Evolutionary conservation across 2,329 filamentous ascomycete species (phyloP).

Genomic region (Thermomyces lanuginosus): DNA sequence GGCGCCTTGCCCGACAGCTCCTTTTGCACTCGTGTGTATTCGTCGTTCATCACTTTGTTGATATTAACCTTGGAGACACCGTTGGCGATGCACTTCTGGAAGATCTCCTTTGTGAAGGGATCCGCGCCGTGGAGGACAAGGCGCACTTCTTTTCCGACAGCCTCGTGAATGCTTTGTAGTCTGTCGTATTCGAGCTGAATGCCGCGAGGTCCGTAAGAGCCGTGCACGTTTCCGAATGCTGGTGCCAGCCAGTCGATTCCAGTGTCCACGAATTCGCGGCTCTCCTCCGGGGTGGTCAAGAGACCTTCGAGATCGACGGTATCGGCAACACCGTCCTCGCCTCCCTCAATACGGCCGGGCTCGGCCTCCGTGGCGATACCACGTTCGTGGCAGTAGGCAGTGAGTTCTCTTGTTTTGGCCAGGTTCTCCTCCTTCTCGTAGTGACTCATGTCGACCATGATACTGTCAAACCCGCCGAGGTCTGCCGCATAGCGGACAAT

Average conservation of each 20-base stretch:
- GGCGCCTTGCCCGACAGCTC: conserved; percentile 36
- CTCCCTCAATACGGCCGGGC: conserved; percentile 53
- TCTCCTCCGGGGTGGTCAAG: conserved; percentile 53
- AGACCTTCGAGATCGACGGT: conserved; percentile 45
- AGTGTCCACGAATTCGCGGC: conserved; percentile 51
- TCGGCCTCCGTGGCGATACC: conserved; percentile 57
- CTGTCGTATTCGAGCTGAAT: conserved; percentile 46
- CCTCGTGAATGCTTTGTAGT: conserved; percentile 33
- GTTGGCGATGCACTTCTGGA: conserved; percentile 37
- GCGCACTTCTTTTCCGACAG: conserved; percentile 33
- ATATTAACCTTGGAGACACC: conserved; percentile 44
- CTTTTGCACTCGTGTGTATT: conserved; percentile 32
- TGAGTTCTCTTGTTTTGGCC: conserved; percentile 44
- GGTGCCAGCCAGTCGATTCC: conserved; percentile 61
- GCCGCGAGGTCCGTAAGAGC: conserved; percentile 51
- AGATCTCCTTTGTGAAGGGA: conserved; percentile 39
- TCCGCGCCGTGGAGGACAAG: conserved; percentile 45
- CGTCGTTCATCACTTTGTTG: conserved; percentile 41
- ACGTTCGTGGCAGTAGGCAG: conserved; percentile 45
- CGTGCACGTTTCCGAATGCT: conserved; percentile 62
- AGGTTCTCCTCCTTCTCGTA: conserved; percentile 57
- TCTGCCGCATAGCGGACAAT: conserved; percentile 46
- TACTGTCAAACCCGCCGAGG: conserved; percentile 49
- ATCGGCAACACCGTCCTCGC: conserved; percentile 59
- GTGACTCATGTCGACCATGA: conserved; percentile 66